These are phyloP conservation scores for Phytopythium vexans DNA, from an alignment of 352 stramenopile genomes.

Conservation along the genomic window DNA sequence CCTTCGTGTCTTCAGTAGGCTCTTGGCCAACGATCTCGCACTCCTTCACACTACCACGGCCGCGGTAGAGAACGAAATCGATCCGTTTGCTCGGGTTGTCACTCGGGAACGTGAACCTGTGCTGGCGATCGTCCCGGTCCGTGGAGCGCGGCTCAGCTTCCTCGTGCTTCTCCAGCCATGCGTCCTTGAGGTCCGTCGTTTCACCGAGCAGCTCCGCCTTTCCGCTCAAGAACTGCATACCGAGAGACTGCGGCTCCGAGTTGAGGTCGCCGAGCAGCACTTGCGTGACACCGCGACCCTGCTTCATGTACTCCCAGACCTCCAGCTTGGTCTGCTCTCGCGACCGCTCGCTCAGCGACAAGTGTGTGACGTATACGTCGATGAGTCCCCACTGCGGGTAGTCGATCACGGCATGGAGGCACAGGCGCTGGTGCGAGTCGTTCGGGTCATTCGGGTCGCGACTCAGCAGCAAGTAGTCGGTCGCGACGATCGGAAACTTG, in stretches of 20 bases:
- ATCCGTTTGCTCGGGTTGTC: constrained; percentile 87
- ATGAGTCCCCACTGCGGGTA: constrained; percentile 62
- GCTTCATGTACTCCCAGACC: constrained; percentile 78
- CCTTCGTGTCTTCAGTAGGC: constrained; percentile 60
- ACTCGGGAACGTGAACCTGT: constrained; percentile 84
- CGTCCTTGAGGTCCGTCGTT: constrained; percentile 72
- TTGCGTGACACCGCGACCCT: constrained; percentile 57
- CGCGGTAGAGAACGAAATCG: constrained; percentile 77
- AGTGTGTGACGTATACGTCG: constrained; percentile 86
- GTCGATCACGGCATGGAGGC: constrained; percentile 71
- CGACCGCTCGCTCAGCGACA: constrained; percentile 74
- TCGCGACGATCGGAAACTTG: constrained; percentile 72
- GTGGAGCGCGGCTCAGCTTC: constrained; percentile 60
- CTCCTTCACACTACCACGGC: constrained; percentile 56
- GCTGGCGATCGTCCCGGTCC: constrained; percentile 32
- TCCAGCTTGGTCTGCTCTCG: constrained; percentile 77
- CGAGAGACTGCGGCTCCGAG: constrained; percentile 77
- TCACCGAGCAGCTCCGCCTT: constrained; percentile 43
- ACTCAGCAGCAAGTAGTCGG: constrained; percentile 78
- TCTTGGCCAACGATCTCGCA: constrained; percentile 76
- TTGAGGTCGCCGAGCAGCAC: constrained; percentile 86
- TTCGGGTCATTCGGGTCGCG: constrained; percentile 80
- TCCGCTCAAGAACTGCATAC: constrained; percentile 78
- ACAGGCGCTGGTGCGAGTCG: constrained; percentile 81
- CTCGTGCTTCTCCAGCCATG: constrained; percentile 59